These are phyloP conservation scores for Albatrellus sp. DNA, from an alignment of 1,284 basidiomycete species.

Conservation along the genomic window DNA sequence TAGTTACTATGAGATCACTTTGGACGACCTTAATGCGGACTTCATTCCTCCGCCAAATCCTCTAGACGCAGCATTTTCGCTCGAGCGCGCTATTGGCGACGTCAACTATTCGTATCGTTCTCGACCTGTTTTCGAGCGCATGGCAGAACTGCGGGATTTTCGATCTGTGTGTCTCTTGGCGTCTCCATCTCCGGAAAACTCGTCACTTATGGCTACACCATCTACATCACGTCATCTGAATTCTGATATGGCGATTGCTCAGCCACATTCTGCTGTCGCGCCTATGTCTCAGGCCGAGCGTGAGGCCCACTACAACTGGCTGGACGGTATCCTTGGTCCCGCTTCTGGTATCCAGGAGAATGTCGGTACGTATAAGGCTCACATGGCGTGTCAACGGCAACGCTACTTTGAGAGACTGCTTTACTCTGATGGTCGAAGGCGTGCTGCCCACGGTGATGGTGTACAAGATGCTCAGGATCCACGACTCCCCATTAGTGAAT, in stretches of 20 bases:
- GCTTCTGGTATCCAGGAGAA: slow-evolving; percentile 35
- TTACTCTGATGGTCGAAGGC: background rate
- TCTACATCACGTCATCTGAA: background rate
- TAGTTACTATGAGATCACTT: background rate
- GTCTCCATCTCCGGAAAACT: background rate
- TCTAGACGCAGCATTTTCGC: slow-evolving; percentile 1
- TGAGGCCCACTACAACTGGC: slow-evolving; percentile 34
- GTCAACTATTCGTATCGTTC: slow-evolving; percentile 2
- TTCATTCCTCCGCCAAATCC: slow-evolving; percentile 2
- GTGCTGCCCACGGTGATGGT: background rate
- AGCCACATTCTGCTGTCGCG: background rate
- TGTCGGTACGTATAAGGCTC: slow-evolving; percentile 37
- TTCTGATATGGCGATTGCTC: background rate
- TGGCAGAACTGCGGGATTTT: slow-evolving; percentile 2
- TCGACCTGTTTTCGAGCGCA: slow-evolving; percentile 3
- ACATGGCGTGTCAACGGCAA: slow-evolving; percentile 36
- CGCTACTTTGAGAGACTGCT: slow-evolving; percentile 30
- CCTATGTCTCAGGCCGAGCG: slow-evolving; percentile 23
- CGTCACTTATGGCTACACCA: slow-evolving; percentile 1
- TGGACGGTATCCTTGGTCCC: slow-evolving; percentile 35
- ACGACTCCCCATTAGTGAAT: background rate
- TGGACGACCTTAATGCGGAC: background rate
- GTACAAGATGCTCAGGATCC: background rate
- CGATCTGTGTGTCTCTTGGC: background rate
- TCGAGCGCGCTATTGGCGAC: slow-evolving; percentile 3